Percentiles rank a stretch among this genome's conserved stretches.
Evolutionary conservation across 768 basidiomycete genomes (phyloP).

Genomic region (Lentinula sp.): DNA sequence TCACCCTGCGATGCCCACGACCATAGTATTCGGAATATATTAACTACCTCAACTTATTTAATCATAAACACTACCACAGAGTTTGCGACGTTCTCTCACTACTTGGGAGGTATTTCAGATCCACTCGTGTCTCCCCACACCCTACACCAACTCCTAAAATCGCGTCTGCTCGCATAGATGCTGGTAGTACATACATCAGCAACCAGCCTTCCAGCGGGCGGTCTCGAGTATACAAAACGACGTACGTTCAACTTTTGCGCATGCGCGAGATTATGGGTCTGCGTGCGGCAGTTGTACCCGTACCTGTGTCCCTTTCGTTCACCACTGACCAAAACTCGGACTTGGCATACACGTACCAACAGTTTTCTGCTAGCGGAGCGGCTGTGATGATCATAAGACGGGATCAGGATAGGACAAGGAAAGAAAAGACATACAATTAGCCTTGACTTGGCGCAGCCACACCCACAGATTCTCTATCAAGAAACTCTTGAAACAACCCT

Average conservation of each 20-base stretch:
- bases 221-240: not conserved
- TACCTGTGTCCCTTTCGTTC: not conserved
- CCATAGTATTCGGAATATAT: too few relatives aligned
- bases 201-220: not conserved
- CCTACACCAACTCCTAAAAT: not conserved
- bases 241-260: conserved; percentile 1
- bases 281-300: conserved; percentile 6
- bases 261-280: not conserved
- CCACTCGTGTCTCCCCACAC: too few relatives aligned
- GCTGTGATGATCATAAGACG: not conserved
- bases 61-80: too few relatives aligned
- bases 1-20: too few relatives aligned
- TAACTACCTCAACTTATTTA: too few relatives aligned
- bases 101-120: too few relatives aligned
- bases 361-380: not conserved
- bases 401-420: not conserved
- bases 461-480: conserved; percentile 8
- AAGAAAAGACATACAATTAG: not conserved
- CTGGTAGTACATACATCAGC: not conserved
- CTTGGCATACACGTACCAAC: not conserved
- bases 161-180: not conserved
- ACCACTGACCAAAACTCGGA: too few relatives aligned
- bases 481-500: conserved; percentile 5
- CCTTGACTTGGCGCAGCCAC: conserved; percentile 3
- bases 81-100: too few relatives aligned